Evolutionary conservation across 345 rosid species (phyloP).

Genomic region (Cardamine chenopodiifolia): DNA sequence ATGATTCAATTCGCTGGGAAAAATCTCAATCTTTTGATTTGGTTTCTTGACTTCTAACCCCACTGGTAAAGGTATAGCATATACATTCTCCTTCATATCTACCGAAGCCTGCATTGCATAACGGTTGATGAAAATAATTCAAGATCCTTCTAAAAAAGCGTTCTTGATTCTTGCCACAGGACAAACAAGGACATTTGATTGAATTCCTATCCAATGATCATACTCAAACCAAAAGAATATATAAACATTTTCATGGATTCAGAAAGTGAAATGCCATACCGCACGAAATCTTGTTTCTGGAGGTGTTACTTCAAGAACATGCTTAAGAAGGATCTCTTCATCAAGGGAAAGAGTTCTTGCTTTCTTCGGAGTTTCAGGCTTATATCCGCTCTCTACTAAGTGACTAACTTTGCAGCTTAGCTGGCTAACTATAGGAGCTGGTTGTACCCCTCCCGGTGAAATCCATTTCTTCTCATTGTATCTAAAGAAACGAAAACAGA

Average conservation of each 20-base stretch:
- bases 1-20: slow-evolving; percentile 25
- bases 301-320: slow-evolving; percentile 42
- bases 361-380: slow-evolving; percentile 42
- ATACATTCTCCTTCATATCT: slow-evolving; percentile 50
- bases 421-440: slow-evolving; percentile 34
- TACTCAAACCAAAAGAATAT: background rate
- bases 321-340: slow-evolving; percentile 56
- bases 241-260: background rate
- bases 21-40: slow-evolving; percentile 31
- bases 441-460: slow-evolving; percentile 45
- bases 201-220: background rate
- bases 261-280: slow-evolving; percentile 44
- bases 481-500: slow-evolving; percentile 43
- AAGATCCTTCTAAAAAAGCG: background rate
- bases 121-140: background rate
- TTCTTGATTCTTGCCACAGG: background rate
- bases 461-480: slow-evolving; percentile 83
- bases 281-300: slow-evolving; percentile 50
- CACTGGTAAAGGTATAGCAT: slow-evolving; percentile 35
- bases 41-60: slow-evolving; percentile 27
- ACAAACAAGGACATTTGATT: background rate
- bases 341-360: slow-evolving; percentile 65
- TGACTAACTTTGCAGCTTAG: slow-evolving; percentile 31
- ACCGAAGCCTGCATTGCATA: slow-evolving; percentile 50
- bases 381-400: slow-evolving; percentile 40